Evolutionary conservation across 1,139 yeast genomes (phyloP).

Genomic region (Kodamaea derodonti): DNA sequence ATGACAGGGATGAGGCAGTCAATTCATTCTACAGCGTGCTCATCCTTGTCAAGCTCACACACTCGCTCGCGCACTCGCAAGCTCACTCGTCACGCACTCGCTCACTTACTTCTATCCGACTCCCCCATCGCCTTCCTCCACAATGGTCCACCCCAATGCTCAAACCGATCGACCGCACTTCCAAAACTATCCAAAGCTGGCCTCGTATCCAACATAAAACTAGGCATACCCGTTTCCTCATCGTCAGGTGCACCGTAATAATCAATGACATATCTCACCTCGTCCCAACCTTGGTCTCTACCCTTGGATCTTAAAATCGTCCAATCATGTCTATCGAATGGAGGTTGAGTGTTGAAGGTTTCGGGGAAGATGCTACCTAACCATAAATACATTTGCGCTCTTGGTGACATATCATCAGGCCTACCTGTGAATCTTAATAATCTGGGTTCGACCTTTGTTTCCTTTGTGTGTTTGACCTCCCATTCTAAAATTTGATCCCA

Average conservation of each 20-base stretch:
- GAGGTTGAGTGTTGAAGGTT: constrained; percentile 72
- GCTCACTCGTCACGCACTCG: neutral
- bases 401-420: constrained; percentile 84
- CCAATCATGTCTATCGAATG: constrained; percentile 99
- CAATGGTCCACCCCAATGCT: constrained; percentile 46
- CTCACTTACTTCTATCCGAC: constrained; percentile 3
- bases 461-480: constrained; percentile 63
- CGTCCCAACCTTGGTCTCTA: constrained; percentile 39
- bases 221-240: constrained; percentile 80
- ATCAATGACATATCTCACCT: constrained; percentile 87
- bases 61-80: neutral
- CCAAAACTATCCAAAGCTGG: constrained; percentile 79
- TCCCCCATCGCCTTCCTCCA: constrained; percentile 47
- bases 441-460: constrained; percentile 63
- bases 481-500: constrained; percentile 93
- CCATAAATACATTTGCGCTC: constrained; percentile 68
- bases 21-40: no score
- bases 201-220: constrained; percentile 88
- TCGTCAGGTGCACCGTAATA: constrained; percentile 93
- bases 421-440: constrained; percentile 85
- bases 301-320: constrained; percentile 75
- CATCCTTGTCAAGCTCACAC: no score
- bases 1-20: no score
- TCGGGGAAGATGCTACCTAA: constrained; percentile 72
- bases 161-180: constrained; percentile 64